Conservation (phyloP, 495 filamentous ascomycete genomes). For the Penicillium robsamsonii region DNA sequence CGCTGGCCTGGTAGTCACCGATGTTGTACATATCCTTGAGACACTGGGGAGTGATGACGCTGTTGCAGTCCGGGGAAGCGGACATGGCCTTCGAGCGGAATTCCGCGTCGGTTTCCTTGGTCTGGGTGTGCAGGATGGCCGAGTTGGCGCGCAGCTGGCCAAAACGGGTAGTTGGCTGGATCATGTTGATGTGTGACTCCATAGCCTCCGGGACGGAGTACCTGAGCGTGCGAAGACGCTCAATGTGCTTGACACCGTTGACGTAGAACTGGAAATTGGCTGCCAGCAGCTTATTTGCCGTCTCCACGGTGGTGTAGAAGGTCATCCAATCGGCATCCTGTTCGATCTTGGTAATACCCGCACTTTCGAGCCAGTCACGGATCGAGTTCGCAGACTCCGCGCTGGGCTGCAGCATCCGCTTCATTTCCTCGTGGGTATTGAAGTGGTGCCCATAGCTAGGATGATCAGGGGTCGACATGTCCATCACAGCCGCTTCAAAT, state of each 20-base stretch:
- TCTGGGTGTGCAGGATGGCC: constrained; percentile 32
- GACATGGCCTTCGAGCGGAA: constrained; percentile 21
- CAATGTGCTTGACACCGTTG: constrained; percentile 34
- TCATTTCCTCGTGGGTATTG: constrained; percentile 51
- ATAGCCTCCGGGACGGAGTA: constrained; percentile 60
- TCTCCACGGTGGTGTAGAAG: constrained; percentile 51
- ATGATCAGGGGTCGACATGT: constrained; percentile 59
- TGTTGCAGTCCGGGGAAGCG: constrained; percentile 36
- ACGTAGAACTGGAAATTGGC: constrained; percentile 58
- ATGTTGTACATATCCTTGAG: constrained; percentile 61
- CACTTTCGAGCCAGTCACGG: constrained; percentile 48
- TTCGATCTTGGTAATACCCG: constrained; percentile 47
- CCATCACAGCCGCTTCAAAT: constrained; percentile 61
- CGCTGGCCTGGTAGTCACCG: constrained; percentile 46
- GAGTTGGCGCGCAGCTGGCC: constrained; percentile 45
- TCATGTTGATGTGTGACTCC: constrained; percentile 45
- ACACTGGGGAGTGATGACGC: constrained; percentile 57
- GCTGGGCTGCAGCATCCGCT: constrained; percentile 50
- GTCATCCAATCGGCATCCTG: constrained; percentile 63
- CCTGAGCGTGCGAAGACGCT: constrained; percentile 55
- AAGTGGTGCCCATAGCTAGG: constrained; percentile 61
- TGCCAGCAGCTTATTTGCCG: constrained; percentile 54
- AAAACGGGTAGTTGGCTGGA: constrained; percentile 59
- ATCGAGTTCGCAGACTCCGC: constrained; percentile 42
- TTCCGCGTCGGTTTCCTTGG: constrained; percentile 20